Percentiles rank a stretch among this genome's conserved stretches.
phyloP scores from a whole-genome alignment of 75 land plant species.

The Pseudotsuga menziesii region DNA sequence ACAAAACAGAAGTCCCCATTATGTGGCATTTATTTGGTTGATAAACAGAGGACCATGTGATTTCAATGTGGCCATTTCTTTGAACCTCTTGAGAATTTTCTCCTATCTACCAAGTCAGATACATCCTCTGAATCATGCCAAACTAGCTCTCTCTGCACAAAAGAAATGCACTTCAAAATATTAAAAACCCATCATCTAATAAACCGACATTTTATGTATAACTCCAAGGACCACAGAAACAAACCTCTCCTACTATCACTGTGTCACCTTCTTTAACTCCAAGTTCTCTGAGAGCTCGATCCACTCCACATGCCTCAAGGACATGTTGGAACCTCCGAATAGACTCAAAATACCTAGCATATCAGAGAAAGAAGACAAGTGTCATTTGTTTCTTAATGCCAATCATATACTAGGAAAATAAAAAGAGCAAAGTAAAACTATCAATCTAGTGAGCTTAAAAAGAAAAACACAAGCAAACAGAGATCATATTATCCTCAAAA shows the following conservation, averaged over 20 bases:
- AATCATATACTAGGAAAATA: not conserved
- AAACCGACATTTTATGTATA: not conserved
- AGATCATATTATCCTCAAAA: slow-evolving; percentile 2
- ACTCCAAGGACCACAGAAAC: not conserved
- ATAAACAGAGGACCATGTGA: not conserved
- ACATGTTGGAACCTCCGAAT: slow-evolving; percentile 85
- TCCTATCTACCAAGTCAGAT: slow-evolving; percentile 31
- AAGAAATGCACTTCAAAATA: not conserved
- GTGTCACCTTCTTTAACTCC: slow-evolving; percentile 97
- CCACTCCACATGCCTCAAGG: slow-evolving; percentile 84
- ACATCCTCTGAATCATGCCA: slow-evolving; percentile 63
- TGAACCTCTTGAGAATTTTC: slow-evolving; percentile 40
- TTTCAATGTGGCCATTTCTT: slow-evolving; percentile 57
- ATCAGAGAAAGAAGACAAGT: not conserved
- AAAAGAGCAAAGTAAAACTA: not conserved
- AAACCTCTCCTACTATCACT: slow-evolving; percentile 82
- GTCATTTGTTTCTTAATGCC: slow-evolving; percentile 2
- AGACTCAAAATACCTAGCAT: slow-evolving; percentile 73
- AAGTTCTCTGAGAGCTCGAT: slow-evolving; percentile 55
- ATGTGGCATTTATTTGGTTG: not conserved
- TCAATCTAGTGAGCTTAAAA: not conserved
- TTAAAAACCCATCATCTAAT: not conserved
- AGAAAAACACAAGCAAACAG: not conserved
- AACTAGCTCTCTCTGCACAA: slow-evolving; percentile 71
- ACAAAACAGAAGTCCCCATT: not conserved